Evolutionary conservation across 1,284 basidiomycete genomes (phyloP).

Genomic region (Tetrapyrgos nigripes): DNA sequence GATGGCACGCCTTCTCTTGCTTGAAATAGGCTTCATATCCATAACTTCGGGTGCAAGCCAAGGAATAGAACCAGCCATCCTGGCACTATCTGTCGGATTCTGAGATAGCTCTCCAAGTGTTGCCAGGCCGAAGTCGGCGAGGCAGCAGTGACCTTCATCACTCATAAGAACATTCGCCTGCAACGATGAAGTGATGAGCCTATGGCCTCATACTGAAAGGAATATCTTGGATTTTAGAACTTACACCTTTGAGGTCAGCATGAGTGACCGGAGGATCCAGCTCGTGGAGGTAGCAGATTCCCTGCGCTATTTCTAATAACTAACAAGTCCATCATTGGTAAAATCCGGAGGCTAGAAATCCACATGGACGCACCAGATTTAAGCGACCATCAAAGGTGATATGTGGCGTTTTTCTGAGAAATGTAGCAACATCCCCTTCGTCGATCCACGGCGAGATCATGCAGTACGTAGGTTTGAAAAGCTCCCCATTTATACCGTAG

Average conservation of each 20-base stretch:
- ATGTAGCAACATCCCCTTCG: conserved; percentile 16
- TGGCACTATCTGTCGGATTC: background rate
- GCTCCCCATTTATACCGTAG: conserved; percentile 17
- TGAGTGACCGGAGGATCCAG: conserved; percentile 20
- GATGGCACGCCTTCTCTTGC: background rate
- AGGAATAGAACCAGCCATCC: conserved; percentile 8
- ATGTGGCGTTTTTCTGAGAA: too few relatives aligned
- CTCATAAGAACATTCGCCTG: conserved; percentile 13
- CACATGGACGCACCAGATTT: too few relatives aligned
- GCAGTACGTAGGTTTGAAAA: conserved; percentile 12
- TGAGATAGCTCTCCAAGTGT: background rate
- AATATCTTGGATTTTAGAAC: too few relatives aligned
- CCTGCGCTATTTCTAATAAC: conserved; percentile 15
- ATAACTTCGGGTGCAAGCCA: conserved; percentile 16
- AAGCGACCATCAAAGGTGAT: too few relatives aligned
- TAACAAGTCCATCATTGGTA: too few relatives aligned
- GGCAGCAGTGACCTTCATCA: conserved; percentile 8
- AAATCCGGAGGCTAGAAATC: too few relatives aligned
- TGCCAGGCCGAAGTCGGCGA: conserved; percentile 15
- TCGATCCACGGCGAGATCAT: conserved; percentile 23
- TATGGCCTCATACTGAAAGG: background rate
- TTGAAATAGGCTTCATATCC: background rate
- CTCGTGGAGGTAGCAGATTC: conserved; percentile 22
- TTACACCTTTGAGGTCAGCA: conserved; percentile 23
- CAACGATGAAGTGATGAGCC: background rate